A percentile compares a stretch with the other conserved stretches of the same genome.
Evolutionary conservation across 192 early-diverging fungal genomes (phyloP).

Genomic region (Umbelopsis vinacea): DNA sequence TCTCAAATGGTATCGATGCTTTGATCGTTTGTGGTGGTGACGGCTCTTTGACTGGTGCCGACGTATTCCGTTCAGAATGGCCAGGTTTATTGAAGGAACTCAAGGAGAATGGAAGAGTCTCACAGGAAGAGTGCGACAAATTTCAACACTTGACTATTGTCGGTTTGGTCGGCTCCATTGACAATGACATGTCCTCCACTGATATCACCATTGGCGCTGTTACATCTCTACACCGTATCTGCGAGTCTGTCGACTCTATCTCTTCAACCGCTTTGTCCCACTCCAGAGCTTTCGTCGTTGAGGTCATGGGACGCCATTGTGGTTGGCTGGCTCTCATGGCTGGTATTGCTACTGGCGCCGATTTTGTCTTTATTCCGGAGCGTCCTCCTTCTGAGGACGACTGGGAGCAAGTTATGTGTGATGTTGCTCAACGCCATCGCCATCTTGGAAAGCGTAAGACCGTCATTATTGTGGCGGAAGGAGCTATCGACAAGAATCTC

Average conservation of each 20-base stretch:
- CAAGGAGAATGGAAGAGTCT: conserved; percentile 55
- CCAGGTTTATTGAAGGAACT: conserved; percentile 78
- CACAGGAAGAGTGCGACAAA: conserved; percentile 57
- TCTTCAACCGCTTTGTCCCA: conserved; percentile 91
- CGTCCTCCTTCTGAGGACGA: conserved; percentile 82
- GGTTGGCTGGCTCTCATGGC: conserved; percentile 92
- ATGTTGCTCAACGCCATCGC: conserved; percentile 66
- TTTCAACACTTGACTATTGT: conserved; percentile 87
- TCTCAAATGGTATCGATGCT: conserved; percentile 93
- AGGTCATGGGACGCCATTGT: conserved; percentile 98
- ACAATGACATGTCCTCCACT: conserved; percentile 90
- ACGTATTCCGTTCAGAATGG: conserved; percentile 92
- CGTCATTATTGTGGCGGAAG: conserved; percentile 93
- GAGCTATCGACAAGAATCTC: conserved; percentile 87
- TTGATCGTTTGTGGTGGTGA: conserved; percentile 96
- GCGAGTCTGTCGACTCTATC: conserved; percentile 92
- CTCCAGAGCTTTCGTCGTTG: conserved; percentile 95
- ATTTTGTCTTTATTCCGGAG: conserved; percentile 96
- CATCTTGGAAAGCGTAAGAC: conserved; percentile 86
- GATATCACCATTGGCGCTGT: conserved; percentile 97
- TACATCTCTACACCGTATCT: conserved; percentile 93
- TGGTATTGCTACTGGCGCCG: conserved; percentile 86
- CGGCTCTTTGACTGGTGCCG: conserved; percentile 95
- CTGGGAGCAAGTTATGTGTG: conserved; percentile 90
- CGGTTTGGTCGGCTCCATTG: conserved; percentile 95